Conservation (phyloP, 345 rosid genomes). For the Lumnitzera littorea region DNA sequence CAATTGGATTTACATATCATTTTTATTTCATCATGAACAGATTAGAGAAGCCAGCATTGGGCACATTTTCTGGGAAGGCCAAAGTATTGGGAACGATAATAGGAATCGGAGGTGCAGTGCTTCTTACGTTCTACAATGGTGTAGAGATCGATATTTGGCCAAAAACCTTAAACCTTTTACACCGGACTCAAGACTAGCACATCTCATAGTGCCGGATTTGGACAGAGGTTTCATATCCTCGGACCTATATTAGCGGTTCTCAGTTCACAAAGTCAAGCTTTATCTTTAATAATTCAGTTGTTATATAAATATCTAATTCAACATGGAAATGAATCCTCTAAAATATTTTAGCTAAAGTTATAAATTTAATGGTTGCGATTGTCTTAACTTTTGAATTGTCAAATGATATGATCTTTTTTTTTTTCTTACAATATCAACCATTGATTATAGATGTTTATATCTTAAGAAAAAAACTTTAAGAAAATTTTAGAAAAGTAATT, state of each 20-base stretch:
- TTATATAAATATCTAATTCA: background rate
- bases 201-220: too few species aligned
- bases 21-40: constrained; percentile 8
- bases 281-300: too few species aligned
- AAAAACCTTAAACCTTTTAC: constrained; percentile 13
- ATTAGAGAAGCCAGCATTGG: constrained; percentile 30
- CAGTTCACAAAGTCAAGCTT: background rate
- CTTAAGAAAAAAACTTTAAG: too few species aligned
- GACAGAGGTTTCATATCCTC: background rate
- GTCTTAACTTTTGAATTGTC: too few species aligned
- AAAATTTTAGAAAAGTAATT: too few species aligned
- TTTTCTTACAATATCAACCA: too few species aligned
- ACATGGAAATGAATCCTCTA: background rate
- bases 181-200: background rate
- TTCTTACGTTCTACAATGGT: constrained; percentile 45
- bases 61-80: constrained; percentile 27
- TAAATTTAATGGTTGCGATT: too few species aligned
- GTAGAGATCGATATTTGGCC: constrained; percentile 20
- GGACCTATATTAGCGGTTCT: background rate
- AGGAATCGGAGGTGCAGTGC: constrained; percentile 46
- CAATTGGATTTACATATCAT: background rate
- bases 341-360: too few species aligned
- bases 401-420: too few species aligned
- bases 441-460: too few species aligned
- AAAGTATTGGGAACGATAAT: constrained; percentile 30